Evolutionary conservation across 768 basidiomycete genomes (phyloP).

Genomic region (Leucosporidium creatinivorum): DNA sequence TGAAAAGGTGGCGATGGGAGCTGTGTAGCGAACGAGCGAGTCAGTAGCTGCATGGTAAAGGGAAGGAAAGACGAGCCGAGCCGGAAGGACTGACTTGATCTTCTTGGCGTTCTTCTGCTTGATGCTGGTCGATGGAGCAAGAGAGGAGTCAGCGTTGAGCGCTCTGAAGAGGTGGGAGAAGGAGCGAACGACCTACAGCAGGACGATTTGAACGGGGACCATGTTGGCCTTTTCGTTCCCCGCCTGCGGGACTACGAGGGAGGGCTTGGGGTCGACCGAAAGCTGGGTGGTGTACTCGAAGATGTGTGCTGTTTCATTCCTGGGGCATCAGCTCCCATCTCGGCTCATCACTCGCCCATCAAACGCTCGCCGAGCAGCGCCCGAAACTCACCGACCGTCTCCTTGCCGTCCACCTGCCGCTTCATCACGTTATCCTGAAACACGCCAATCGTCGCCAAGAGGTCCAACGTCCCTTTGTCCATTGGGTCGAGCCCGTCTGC

Average conservation of each 20-base stretch:
- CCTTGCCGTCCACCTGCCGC: slow-evolving; percentile 37
- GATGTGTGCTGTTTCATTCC: slow-evolving; percentile 68
- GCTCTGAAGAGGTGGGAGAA: background rate
- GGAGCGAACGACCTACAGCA: slow-evolving; percentile 22
- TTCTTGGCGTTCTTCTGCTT: slow-evolving; percentile 72
- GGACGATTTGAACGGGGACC: slow-evolving; percentile 50
- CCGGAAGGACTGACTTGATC: slow-evolving; percentile 62
- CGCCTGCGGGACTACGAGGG: slow-evolving; percentile 76
- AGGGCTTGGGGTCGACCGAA: slow-evolving; percentile 79
- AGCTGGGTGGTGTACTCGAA: slow-evolving; percentile 97
- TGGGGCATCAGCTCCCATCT: slow-evolving; percentile 41
- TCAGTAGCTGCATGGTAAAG: no score
- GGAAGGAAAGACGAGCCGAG: no score
- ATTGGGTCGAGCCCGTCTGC: slow-evolving; percentile 81
- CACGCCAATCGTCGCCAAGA: slow-evolving; percentile 45
- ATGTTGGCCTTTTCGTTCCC: slow-evolving; percentile 77
- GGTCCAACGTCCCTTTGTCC: slow-evolving; percentile 59
- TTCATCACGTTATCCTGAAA: slow-evolving; percentile 28
- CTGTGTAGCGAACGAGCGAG: no score
- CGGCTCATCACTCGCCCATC: background rate
- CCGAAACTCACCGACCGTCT: slow-evolving; percentile 51
- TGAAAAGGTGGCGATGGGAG: slow-evolving; percentile 53
- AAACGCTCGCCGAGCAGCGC: background rate
- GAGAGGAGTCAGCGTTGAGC: no score
- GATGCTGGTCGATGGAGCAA: slow-evolving; percentile 27